Evolutionary conservation across 805 yeast species (phyloP), one percentile per base, ranked within the genome.

Genomic region (Cyberlindnera mycetangii): DNA sequence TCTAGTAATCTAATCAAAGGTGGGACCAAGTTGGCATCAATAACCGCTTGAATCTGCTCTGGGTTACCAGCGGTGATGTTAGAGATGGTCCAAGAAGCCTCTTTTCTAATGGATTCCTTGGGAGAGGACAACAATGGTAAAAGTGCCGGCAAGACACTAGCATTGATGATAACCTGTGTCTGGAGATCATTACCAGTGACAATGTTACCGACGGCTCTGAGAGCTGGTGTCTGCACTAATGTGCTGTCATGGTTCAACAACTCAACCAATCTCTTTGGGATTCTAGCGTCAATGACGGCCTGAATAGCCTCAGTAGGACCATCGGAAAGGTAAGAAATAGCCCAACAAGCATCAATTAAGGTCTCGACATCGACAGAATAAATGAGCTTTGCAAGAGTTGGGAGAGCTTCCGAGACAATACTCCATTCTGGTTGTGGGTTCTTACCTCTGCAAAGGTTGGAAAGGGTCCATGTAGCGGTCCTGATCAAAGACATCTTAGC

Each of bases 21-120:
- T 32, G 98, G 99, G 53, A 93, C 83, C 64, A 93, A 75, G 70
- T 93, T 93, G 49, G 92, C 83, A 64, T 90, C 96, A 59, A 93
- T 90, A 41, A 93, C 98, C 14, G 97, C 92, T 71, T 92, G 97
- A 59, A 92, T 89, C 73, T 93, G 99, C 50, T 85, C 90, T 18
- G 90, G 70, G 66, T 88, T 93, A 60, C 99, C 99, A 18, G 99
- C 99, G 28, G 99, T 93, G 63, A 93, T 90, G 70, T 93, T 93
- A 47, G 97, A 90, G 52, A 93, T 83, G 31, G 99, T 92, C 99
- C 99, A 93, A 72, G 99, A 89, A 5, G 98, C 96, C 72, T 93
- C 99, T 67, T 93, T 93, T 63, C 93, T 83, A 56, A 93, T 85
- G 15, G 93, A 80, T 66, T 93, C 99, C 73, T 90, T 89, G 48